Percentiles rank a stretch among this genome's conserved stretches.
Conservation (phyloP, 345 rosid species). For the Pugionium cornutum region DNA sequence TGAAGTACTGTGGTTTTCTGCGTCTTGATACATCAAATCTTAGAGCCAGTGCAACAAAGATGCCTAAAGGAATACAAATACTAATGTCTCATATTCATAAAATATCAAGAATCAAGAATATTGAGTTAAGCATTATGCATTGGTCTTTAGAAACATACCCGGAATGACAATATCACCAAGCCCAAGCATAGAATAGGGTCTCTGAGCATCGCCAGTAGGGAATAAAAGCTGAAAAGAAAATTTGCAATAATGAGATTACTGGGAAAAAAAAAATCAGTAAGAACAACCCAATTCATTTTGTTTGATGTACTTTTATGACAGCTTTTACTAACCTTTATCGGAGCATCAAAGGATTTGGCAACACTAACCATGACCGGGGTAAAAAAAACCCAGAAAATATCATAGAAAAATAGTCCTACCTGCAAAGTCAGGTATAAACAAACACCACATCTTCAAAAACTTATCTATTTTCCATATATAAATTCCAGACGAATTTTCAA, state of each 20-base stretch:
- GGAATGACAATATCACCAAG: conserved; percentile 99
- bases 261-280: neutral
- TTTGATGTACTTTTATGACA: neutral
- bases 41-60: conserved; percentile 93
- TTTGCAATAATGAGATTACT: conserved; percentile 9
- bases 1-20: conserved; percentile 79
- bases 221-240: conserved; percentile 71
- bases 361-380: conserved; percentile 99
- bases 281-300: neutral
- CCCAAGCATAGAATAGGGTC: conserved; percentile 99
- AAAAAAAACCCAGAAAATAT: conserved; percentile 99
- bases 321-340: conserved; percentile 78
- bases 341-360: conserved; percentile 98
- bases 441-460: conserved; percentile 10
- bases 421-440: conserved; percentile 37
- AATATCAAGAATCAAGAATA: conserved; percentile 15
- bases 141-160: conserved; percentile 48
- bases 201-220: conserved; percentile 71
- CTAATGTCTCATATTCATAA: conserved; percentile 8
- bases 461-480: neutral
- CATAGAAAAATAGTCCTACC: conserved; percentile 97
- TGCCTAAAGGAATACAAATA: conserved; percentile 52
- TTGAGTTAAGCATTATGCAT: neutral
- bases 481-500: conserved; percentile 4
- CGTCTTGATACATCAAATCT: conserved; percentile 96